Evolutionary conservation across 352 stramenopile genomes (phyloP).

Genomic region (Phytophthora fragariaefolia): DNA sequence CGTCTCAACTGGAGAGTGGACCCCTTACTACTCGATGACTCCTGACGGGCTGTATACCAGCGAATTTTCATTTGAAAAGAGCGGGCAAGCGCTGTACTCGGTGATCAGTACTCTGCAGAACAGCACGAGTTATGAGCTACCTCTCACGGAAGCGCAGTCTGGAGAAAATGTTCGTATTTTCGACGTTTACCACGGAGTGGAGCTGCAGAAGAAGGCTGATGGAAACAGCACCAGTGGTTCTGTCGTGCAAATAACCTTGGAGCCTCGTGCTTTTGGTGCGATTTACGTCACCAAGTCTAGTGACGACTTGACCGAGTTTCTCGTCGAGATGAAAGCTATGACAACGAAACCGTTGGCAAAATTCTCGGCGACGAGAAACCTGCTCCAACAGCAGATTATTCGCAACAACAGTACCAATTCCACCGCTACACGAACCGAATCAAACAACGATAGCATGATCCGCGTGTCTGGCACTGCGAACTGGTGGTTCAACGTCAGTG

Average conservation of each 20-base stretch:
- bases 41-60: conserved; percentile 50
- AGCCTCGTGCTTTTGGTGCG: conserved; percentile 70
- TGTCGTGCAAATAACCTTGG: conserved; percentile 46
- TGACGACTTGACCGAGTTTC: conserved; percentile 46
- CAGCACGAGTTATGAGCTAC: conserved; percentile 38
- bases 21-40: conserved; percentile 57
- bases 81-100: conserved; percentile 56
- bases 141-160: conserved; percentile 35
- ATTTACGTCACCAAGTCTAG: conserved; percentile 41
- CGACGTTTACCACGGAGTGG: conserved; percentile 69
- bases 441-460: conserved; percentile 46
- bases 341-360: conserved; percentile 52
- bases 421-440: not conserved
- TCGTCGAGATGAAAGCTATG: conserved; percentile 58
- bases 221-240: conserved; percentile 2
- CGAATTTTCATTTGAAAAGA: conserved; percentile 45
- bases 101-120: conserved; percentile 58
- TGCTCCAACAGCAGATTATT: conserved; percentile 54
- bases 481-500: conserved; percentile 87
- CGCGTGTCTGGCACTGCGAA: conserved; percentile 46
- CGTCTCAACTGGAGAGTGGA: conserved; percentile 55
- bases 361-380: conserved; percentile 45
- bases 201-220: conserved; percentile 35
- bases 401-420: conserved; percentile 16
- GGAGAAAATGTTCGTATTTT: conserved; percentile 43